Percentiles rank a stretch among this genome's conserved stretches.
These are phyloP conservation scores for Helotiales sp. DNA, from an alignment of 2,329 filamentous ascomycete species.

Conservation along the genomic window DNA sequence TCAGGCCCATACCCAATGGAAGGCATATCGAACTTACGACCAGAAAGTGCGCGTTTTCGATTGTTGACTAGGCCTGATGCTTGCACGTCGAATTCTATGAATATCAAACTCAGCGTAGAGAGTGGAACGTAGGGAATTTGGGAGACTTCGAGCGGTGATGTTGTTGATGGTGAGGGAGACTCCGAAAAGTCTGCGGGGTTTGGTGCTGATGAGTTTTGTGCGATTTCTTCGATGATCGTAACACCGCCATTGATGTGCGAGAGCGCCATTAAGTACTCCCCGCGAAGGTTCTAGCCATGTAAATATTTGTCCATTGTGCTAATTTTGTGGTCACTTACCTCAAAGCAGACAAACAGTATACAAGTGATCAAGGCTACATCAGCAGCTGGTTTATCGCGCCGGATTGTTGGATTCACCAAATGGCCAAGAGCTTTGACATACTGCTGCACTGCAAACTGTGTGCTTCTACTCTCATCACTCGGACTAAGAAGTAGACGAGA, in stretches of 20 bases:
- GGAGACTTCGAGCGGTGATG: neutral
- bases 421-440: conserved; percentile 25
- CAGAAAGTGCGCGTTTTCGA: neutral
- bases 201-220: neutral
- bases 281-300: conserved; percentile 10
- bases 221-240: conserved; percentile 21
- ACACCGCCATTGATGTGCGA: conserved; percentile 25
- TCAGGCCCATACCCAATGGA: neutral
- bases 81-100: conserved; percentile 7
- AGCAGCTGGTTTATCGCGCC: conserved; percentile 10
- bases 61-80: neutral
- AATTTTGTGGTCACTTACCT: neutral
- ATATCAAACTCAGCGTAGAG: neutral
- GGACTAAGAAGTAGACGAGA: neutral
- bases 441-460: conserved; percentile 23
- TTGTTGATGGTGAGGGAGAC: conserved; percentile 1
- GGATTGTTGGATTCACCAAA: conserved; percentile 22
- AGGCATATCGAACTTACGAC: conserved; percentile 6
- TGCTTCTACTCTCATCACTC: neutral
- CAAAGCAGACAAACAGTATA: conserved; percentile 29
- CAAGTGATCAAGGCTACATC: conserved; percentile 28
- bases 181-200: neutral
- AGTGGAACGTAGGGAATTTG: neutral
- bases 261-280: conserved; percentile 19
- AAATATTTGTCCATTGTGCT: neutral